Evolutionary conservation across 2,329 filamentous ascomycete species (phyloP).

Genomic region (Exserohilum rostratum): DNA sequence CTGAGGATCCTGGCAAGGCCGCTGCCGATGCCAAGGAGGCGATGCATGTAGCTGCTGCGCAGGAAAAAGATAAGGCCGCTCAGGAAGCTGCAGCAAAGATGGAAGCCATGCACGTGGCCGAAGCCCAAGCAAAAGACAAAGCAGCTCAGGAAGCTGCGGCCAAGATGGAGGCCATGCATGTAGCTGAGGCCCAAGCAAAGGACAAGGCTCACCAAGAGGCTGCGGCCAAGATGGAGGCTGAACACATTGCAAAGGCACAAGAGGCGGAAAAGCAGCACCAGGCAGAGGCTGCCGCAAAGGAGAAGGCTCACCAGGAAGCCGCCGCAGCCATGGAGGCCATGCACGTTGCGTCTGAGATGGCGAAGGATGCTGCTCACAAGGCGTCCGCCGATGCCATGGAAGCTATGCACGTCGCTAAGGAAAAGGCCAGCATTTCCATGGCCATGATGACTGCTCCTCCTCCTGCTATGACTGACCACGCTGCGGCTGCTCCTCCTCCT

Average conservation of each 20-base stretch:
- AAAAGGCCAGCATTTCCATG: conserved; percentile 13
- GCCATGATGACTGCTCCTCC: conserved; percentile 6
- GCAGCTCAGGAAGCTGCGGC: conserved; percentile 21
- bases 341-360: conserved; percentile 17
- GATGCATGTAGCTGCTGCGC: conserved; percentile 17
- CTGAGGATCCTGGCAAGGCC: conserved; percentile 12
- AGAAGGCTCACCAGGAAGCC: conserved; percentile 11
- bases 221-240: conserved; percentile 20
- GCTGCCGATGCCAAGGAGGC: conserved; percentile 14
- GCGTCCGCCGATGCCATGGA: conserved; percentile 19
- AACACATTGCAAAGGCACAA: conserved; percentile 25
- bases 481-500: background rate
- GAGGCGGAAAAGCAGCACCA: conserved; percentile 20
- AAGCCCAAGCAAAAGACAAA: conserved; percentile 19
- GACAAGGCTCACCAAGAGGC: conserved; percentile 25
- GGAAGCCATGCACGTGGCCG: conserved; percentile 25
- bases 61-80: conserved; percentile 16
- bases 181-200: conserved; percentile 26
- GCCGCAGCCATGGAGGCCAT: conserved; percentile 19
- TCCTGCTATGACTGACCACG: conserved; percentile 2
- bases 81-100: conserved; percentile 24
- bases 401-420: conserved; percentile 21
- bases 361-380: conserved; percentile 16
- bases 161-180: conserved; percentile 28
- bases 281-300: conserved; percentile 11